These are phyloP conservation scores for Thozetella sp. DNA, from an alignment of 495 filamentous ascomycete genomes.

Conservation along the genomic window DNA sequence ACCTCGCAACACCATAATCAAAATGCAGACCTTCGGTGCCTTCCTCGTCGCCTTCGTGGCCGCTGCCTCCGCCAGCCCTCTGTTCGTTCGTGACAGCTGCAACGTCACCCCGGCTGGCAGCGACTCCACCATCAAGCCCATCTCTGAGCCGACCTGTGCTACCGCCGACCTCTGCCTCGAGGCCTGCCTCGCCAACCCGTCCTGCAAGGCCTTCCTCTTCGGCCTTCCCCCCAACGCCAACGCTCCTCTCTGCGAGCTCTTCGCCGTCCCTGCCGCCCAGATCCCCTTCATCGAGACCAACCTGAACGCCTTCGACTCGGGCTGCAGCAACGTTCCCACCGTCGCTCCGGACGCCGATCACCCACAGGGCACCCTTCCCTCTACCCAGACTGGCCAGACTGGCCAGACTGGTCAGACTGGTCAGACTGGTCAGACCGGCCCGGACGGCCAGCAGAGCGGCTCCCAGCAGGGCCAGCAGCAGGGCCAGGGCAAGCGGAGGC, in stretches of 20 bases:
- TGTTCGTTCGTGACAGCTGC: background rate
- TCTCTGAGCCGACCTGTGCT: background rate
- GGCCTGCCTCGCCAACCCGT: background rate
- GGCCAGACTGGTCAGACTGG: background rate
- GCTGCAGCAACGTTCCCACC: background rate
- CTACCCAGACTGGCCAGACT: background rate
- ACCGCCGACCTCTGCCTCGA: background rate
- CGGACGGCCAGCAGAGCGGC: background rate
- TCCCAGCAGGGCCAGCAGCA: background rate
- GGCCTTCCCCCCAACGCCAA: background rate
- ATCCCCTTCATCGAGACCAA: background rate
- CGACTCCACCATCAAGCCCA: background rate
- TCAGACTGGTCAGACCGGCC: background rate
- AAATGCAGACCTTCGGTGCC: background rate
- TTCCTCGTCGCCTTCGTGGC: background rate
- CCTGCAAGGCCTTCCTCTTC: slow-evolving; percentile 2
- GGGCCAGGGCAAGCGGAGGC: background rate
- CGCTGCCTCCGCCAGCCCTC: background rate
- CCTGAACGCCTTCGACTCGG: slow-evolving; percentile 1
- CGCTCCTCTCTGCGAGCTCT: background rate
- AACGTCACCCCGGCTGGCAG: background rate
- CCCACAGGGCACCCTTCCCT: background rate
- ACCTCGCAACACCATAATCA: background rate
- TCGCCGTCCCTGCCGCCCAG: background rate
- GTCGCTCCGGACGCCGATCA: background rate